Evolutionary conservation across 371 early-diverging fungal species (phyloP).

Genomic region (Nematocida sp.): DNA sequence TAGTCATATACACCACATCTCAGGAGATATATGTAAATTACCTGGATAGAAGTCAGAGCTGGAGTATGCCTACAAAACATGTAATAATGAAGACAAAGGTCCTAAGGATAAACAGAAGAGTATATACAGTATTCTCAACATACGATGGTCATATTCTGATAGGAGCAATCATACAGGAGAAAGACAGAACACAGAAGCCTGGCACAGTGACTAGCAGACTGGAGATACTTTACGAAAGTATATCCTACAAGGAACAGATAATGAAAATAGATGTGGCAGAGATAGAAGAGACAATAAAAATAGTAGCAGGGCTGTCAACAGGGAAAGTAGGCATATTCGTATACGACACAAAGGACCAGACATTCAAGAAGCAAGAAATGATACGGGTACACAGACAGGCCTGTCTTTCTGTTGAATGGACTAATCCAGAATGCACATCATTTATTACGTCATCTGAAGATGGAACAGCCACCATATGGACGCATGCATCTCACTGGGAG

Average conservation of each 20-base stretch:
- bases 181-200: neutral
- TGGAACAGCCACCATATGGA: constrained; percentile 3
- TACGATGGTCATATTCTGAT: neutral
- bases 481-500: neutral
- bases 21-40: neutral
- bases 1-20: neutral
- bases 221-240: too few species aligned
- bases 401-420: neutral
- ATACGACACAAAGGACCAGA: neutral
- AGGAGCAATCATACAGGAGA: neutral
- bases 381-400: neutral
- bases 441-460: neutral
- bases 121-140: neutral
- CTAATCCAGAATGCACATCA: neutral
- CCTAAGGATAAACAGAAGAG: neutral
- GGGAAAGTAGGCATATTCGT: constrained; percentile 10
- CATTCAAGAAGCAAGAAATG: neutral
- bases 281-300: neutral
- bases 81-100: neutral
- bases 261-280: neutral
- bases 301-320: neutral
- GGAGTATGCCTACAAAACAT: neutral
- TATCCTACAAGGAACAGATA: neutral
- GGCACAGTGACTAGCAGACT: too few species aligned
- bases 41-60: neutral